Percentiles rank a stretch among this genome's conserved stretches.
Evolutionary conservation across 2,329 filamentous ascomycete species (phyloP).

Genomic region (Colletotrichum nymphaeae): DNA sequence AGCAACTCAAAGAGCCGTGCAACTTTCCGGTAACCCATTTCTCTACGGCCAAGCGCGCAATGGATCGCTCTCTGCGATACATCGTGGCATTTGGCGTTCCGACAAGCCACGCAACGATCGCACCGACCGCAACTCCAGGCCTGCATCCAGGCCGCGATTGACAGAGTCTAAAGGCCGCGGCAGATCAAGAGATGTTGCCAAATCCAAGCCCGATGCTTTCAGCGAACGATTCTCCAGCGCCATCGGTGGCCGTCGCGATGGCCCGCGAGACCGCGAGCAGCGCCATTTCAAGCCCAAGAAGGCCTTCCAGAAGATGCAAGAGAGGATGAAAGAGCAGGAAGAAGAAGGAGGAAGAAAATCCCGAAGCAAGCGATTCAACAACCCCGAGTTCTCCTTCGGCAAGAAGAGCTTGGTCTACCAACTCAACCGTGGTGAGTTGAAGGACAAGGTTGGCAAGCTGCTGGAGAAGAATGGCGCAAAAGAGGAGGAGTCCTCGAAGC

Average conservation of each 20-base stretch:
- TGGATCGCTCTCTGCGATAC: constrained; percentile 72
- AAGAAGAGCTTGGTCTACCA: constrained; percentile 68
- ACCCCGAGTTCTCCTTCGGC: constrained; percentile 61
- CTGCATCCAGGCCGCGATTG: constrained; percentile 37
- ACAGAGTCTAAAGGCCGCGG: not conserved
- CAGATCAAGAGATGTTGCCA: not conserved
- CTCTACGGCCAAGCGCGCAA: constrained; percentile 16
- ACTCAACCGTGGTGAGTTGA: constrained; percentile 58
- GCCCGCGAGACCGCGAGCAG: constrained; percentile 11
- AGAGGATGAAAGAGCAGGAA: constrained; percentile 46
- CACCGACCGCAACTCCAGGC: not conserved
- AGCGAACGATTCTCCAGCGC: constrained; percentile 12
- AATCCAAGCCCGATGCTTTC: constrained; percentile 21
- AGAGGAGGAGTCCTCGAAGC: not conserved
- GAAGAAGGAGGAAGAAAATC: constrained; percentile 52
- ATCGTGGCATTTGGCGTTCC: constrained; percentile 70
- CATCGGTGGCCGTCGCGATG: not conserved
- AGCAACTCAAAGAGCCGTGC: not conserved
- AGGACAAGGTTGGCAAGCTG: constrained; percentile 41
- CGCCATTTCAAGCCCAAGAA: constrained; percentile 61
- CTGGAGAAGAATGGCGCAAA: constrained; percentile 24
- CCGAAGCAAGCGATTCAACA: constrained; percentile 63
- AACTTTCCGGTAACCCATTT: not conserved
- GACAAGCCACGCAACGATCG: constrained; percentile 40
- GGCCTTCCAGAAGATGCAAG: constrained; percentile 58